phyloP scores from a whole-genome alignment of 2,329 filamentous ascomycete species.

The Macroventuria anomochaeta region DNA sequence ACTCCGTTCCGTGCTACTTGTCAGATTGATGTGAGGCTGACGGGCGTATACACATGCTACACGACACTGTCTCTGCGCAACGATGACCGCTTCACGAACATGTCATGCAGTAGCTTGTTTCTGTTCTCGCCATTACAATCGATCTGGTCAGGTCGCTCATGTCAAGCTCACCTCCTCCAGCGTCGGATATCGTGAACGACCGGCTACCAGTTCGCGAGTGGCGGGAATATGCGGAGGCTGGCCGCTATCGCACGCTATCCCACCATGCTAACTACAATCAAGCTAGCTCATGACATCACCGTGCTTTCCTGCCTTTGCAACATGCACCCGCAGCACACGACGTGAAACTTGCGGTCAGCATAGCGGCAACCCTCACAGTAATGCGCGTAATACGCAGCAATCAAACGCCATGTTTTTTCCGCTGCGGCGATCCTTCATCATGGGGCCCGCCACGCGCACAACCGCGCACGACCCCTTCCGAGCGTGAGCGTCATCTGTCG shows the following conservation, averaged over 20 bases:
- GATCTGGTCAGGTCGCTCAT: too few relatives aligned
- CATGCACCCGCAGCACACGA: constrained; percentile 10
- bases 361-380: constrained; percentile 13
- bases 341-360: constrained; percentile 26
- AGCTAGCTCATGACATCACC: constrained; percentile 3
- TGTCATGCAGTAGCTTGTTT: background rate
- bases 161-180: too few relatives aligned
- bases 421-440: constrained; percentile 25
- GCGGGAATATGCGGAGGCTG: constrained; percentile 9
- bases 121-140: background rate
- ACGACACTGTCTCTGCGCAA: background rate
- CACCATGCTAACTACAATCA: background rate
- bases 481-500: constrained; percentile 28
- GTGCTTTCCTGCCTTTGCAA: background rate
- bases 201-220: background rate
- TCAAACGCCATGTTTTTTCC: constrained; percentile 20
- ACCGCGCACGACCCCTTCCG: constrained; percentile 8
- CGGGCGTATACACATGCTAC: too few relatives aligned
- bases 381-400: constrained; percentile 26
- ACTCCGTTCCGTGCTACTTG: background rate
- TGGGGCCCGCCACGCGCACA: constrained; percentile 9
- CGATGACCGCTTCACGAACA: background rate
- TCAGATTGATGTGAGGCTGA: background rate
- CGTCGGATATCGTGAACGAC: background rate
- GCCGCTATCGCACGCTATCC: background rate